A percentile compares a stretch with the other conserved stretches of the same genome.
phyloP scores from a whole-genome alignment of 345 rosid species.

The Arabis hirsuta region DNA sequence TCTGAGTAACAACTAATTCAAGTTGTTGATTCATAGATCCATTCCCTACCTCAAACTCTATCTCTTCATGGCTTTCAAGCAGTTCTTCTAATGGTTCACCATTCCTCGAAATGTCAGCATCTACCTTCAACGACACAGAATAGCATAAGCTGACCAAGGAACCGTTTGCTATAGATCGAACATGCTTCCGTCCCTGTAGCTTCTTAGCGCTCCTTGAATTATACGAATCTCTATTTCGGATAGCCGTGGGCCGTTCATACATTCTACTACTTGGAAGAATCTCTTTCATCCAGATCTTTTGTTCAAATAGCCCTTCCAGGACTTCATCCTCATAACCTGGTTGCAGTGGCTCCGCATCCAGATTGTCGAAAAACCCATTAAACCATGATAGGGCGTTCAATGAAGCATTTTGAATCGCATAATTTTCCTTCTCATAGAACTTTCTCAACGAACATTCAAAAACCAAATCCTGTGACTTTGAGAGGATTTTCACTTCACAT shows the following conservation, averaged over 20 bases:
- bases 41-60: conserved; percentile 81
- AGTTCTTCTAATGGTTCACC: conserved; percentile 54
- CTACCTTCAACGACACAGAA: conserved; percentile 52
- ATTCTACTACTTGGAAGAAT: conserved; percentile 43
- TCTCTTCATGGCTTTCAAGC: conserved; percentile 67
- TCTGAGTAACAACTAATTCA: conserved; percentile 66
- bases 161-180: conserved; percentile 53
- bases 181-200: conserved; percentile 10
- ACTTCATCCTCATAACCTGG: conserved; percentile 39
- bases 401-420: conserved; percentile 67
- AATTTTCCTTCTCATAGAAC: conserved; percentile 59
- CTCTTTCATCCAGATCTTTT: background rate
- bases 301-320: conserved; percentile 36
- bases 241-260: conserved; percentile 2
- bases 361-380: conserved; percentile 54
- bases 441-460: conserved; percentile 59
- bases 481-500: conserved; percentile 66
- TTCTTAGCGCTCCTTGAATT: conserved; percentile 15
- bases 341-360: conserved; percentile 47
- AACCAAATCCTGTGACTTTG: conserved; percentile 61
- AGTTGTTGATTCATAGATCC: conserved; percentile 67
- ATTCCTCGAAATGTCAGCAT: conserved; percentile 25
- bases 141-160: conserved; percentile 56
- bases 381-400: conserved; percentile 72
- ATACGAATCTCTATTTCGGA: background rate